Evolutionary conservation across 345 rosid species (phyloP).

Genomic region (Anacardium occidentale): DNA sequence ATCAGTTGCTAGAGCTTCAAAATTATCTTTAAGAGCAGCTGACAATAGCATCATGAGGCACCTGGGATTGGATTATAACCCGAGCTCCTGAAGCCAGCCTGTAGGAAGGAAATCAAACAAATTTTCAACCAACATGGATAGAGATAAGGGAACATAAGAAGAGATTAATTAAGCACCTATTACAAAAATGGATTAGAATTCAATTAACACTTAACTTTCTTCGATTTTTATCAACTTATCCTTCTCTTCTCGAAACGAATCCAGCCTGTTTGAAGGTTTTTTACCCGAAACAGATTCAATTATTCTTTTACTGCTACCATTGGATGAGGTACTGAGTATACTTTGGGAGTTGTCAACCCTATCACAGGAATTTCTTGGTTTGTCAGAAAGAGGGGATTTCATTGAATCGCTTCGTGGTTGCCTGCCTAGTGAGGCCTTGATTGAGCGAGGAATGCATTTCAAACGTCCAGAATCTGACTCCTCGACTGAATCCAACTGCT

Average conservation of each 20-base stretch:
- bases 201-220: conserved; percentile 70
- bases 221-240: conserved; percentile 76
- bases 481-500: conserved; percentile 49
- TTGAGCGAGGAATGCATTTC: conserved; percentile 56
- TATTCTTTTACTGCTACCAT: conserved; percentile 54
- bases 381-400: conserved; percentile 73
- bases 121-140: conserved; percentile 6
- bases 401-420: conserved; percentile 56
- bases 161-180: background rate
- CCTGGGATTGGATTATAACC: conserved; percentile 84
- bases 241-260: conserved; percentile 61
- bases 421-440: conserved; percentile 63
- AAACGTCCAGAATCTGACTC: conserved; percentile 49
- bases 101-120: conserved; percentile 28
- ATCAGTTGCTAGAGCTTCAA: background rate
- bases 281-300: conserved; percentile 38
- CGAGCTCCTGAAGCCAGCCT: conserved; percentile 99
- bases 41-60: conserved; percentile 33
- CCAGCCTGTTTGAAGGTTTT: conserved; percentile 43
- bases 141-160: background rate
- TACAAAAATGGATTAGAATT: conserved; percentile 6
- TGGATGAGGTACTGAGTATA: conserved; percentile 24
- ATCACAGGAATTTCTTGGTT: conserved; percentile 55
- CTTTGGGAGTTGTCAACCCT: conserved; percentile 35
- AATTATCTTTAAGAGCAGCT: conserved; percentile 34